Evolutionary conservation across 2,329 filamentous ascomycete species (phyloP).

Genomic region (Blastomyces gilchristii): DNA sequence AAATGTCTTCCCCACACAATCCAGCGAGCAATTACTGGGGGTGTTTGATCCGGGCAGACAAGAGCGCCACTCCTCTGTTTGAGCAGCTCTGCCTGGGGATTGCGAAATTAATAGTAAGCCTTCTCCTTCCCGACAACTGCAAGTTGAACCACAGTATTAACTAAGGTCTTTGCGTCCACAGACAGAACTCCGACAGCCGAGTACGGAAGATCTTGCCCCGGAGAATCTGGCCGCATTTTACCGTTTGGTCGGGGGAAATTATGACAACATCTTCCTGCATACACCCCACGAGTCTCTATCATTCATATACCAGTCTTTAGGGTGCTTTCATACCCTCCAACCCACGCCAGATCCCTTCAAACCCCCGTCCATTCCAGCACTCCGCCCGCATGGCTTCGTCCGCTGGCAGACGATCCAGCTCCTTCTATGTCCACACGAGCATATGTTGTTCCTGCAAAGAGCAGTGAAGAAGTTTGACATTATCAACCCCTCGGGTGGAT

Average conservation of each 20-base stretch:
- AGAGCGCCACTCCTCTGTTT: slow-evolving; percentile 56
- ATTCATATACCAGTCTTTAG: slow-evolving; percentile 84
- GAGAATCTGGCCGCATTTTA: slow-evolving; percentile 69
- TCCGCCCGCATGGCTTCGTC: slow-evolving; percentile 76
- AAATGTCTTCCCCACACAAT: slow-evolving; percentile 17
- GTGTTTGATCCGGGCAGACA: slow-evolving; percentile 54
- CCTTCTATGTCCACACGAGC: slow-evolving; percentile 75
- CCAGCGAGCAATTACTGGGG: slow-evolving; percentile 43
- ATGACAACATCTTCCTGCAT: slow-evolving; percentile 68
- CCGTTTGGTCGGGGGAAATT: slow-evolving; percentile 62
- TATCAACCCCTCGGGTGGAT: slow-evolving; percentile 56
- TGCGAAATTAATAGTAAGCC: slow-evolving; percentile 58
- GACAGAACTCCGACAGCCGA: slow-evolving; percentile 18
- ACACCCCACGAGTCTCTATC: slow-evolving; percentile 66
- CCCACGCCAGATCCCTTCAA: slow-evolving; percentile 60
- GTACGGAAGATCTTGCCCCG: slow-evolving; percentile 42
- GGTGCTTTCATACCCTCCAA: slow-evolving; percentile 79
- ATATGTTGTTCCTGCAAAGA: slow-evolving; percentile 71
- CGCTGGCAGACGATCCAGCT: slow-evolving; percentile 91
- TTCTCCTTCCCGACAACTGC: slow-evolving; percentile 12
- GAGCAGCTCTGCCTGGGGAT: slow-evolving; percentile 60
- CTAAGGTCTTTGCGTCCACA: slow-evolving; percentile 3
- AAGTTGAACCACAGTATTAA: slow-evolving; percentile 4
- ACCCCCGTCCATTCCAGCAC: slow-evolving; percentile 66
- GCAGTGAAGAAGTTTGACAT: slow-evolving; percentile 70